Evolutionary conservation across 768 basidiomycete genomes (phyloP).

Genomic region (Crepidotus variabilis): DNA sequence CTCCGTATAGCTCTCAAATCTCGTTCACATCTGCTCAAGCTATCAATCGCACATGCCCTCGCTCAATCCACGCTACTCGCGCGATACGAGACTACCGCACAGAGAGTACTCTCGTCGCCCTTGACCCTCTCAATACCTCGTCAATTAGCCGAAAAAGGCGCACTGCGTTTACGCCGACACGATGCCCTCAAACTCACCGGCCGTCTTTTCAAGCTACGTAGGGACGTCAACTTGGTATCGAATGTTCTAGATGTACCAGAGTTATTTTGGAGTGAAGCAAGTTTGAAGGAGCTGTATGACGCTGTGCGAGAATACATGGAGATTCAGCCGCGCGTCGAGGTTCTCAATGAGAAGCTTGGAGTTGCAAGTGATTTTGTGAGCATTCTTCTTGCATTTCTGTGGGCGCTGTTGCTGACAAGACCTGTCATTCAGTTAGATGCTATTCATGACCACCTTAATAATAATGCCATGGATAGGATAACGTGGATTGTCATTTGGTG

Average conservation of each 20-base stretch:
- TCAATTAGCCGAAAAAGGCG: slow-evolving; percentile 76
- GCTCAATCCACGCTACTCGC: slow-evolving; percentile 93
- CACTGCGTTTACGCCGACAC: slow-evolving; percentile 67
- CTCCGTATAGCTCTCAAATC: slow-evolving; percentile 68
- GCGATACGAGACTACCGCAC: slow-evolving; percentile 77
- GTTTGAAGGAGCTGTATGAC: slow-evolving; percentile 83
- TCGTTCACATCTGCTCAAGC: slow-evolving; percentile 82
- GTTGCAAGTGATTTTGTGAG: slow-evolving; percentile 87
- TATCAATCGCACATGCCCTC: slow-evolving; percentile 92
- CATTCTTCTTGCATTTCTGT: slow-evolving; percentile 11
- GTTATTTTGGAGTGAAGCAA: slow-evolving; percentile 93
- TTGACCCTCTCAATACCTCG: slow-evolving; percentile 78
- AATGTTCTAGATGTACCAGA: slow-evolving; percentile 94
- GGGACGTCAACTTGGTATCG: slow-evolving; percentile 88
- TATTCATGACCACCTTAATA: slow-evolving; percentile 92
- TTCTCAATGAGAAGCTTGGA: slow-evolving; percentile 82
- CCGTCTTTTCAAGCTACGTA: slow-evolving; percentile 77
- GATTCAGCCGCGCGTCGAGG: slow-evolving; percentile 76
- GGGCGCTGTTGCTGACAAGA: not conserved
- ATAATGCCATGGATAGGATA: slow-evolving; percentile 85
- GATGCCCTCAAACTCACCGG: slow-evolving; percentile 89
- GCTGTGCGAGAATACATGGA: slow-evolving; percentile 96
- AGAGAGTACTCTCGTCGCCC: slow-evolving; percentile 73
- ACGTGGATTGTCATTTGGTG: slow-evolving; percentile 57
- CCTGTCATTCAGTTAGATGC: slow-evolving; percentile 64